Percentiles rank a stretch among this genome's conserved stretches.
Conservation (phyloP, 2,329 filamentous ascomycete genomes). For the Drechslera avenae region DNA sequence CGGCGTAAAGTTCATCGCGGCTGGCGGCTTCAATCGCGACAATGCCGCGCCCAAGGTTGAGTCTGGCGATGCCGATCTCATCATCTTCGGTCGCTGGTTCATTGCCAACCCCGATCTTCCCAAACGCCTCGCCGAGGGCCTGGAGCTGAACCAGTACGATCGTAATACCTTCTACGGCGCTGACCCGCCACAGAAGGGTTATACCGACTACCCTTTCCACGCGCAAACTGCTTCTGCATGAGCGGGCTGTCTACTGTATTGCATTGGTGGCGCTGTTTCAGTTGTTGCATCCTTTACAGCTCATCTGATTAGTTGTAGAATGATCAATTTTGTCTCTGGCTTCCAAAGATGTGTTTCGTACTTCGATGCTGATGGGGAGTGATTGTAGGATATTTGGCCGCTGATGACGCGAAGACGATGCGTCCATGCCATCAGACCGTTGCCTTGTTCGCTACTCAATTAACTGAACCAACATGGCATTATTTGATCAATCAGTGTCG, state of each 20-base stretch:
- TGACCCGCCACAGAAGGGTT: conserved; percentile 46
- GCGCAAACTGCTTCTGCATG: conserved; percentile 25
- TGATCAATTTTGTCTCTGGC: background rate
- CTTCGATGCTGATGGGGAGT: no score
- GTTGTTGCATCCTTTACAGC: background rate
- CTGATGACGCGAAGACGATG: no score
- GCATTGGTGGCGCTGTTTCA: conserved; percentile 14
- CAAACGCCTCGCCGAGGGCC: conserved; percentile 49
- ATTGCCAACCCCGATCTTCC: conserved; percentile 55
- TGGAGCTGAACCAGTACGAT: conserved; percentile 49
- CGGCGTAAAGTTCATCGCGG: conserved; percentile 60
- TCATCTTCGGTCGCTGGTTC: conserved; percentile 54
- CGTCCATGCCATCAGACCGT: no score
- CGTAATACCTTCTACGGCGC: conserved; percentile 54
- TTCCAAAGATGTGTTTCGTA: background rate
- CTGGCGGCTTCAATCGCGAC: conserved; percentile 59
- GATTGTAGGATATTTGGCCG: no score
- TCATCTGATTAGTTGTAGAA: background rate
- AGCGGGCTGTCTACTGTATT: conserved; percentile 10
- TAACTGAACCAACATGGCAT: no score
- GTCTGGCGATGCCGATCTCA: conserved; percentile 45
- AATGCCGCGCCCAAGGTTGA: conserved; percentile 59
- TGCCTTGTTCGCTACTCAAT: no score
- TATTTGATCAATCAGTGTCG: no score
- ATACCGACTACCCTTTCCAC: conserved; percentile 50